Percentiles rank a stretch among this genome's conserved stretches.
Evolutionary conservation across 2,329 filamentous ascomycete genomes (phyloP).

Genomic region (Cercospora sp.): DNA sequence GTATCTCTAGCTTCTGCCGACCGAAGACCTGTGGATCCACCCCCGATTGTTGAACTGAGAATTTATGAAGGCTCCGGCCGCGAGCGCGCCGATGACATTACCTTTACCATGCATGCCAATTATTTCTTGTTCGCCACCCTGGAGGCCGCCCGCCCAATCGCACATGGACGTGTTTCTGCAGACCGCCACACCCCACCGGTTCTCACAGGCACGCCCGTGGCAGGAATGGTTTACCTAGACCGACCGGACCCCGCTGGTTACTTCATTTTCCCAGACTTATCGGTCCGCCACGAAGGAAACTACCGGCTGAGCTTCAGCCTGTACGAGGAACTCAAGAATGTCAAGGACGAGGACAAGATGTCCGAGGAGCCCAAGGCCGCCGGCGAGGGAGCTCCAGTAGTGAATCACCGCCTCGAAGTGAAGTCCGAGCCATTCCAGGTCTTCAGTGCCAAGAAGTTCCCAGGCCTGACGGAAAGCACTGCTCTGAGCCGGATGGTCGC

Average conservation of each 20-base stretch:
- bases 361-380: constrained; percentile 40
- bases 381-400: constrained; percentile 56
- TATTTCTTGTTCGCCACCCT: constrained; percentile 96
- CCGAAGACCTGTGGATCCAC: constrained; percentile 88
- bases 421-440: constrained; percentile 85
- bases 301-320: constrained; percentile 91
- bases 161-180: constrained; percentile 72
- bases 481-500: constrained; percentile 84
- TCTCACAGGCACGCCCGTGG: constrained; percentile 89
- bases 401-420: constrained; percentile 86
- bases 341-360: constrained; percentile 70
- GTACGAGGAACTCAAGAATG: constrained; percentile 89
- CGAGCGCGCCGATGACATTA: constrained; percentile 58
- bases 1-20: constrained; percentile 69
- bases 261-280: constrained; percentile 96
- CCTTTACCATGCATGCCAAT: constrained; percentile 91
- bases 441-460: constrained; percentile 98
- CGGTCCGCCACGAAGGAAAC: constrained; percentile 89
- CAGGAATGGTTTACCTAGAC: constrained; percentile 93
- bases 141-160: constrained; percentile 80
- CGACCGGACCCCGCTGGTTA: constrained; percentile 79
- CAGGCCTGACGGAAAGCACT: constrained; percentile 87
- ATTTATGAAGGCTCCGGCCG: constrained; percentile 69
- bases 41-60: constrained; percentile 87
- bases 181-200: constrained; percentile 74